Percentiles rank a stretch among this genome's conserved stretches.
These are phyloP conservation scores for Bretschneidera sinensis DNA, from an alignment of 345 rosid genomes.

Conservation along the genomic window DNA sequence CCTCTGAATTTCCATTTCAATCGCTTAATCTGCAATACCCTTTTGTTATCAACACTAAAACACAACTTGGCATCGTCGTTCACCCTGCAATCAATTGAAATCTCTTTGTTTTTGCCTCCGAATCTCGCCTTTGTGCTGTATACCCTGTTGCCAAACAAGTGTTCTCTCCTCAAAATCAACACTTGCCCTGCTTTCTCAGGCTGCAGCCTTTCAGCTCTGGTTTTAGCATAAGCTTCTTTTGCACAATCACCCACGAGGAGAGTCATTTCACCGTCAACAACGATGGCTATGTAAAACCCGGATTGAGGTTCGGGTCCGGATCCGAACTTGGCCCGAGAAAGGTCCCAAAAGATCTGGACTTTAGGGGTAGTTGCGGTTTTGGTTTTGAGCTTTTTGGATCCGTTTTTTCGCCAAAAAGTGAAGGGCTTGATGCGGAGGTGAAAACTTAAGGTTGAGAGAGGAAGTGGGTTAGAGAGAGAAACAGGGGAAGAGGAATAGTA, in stretches of 20 bases:
- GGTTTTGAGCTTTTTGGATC: conserved; percentile 45
- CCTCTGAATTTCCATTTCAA: conserved; percentile 95
- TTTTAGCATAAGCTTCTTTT: conserved; percentile 54
- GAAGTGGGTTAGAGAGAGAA: conserved; percentile 37
- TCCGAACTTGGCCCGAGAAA: conserved; percentile 70
- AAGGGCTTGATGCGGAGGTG: conserved; percentile 67
- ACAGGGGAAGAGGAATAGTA: conserved; percentile 29
- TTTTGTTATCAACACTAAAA: conserved; percentile 49
- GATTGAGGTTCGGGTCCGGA: conserved; percentile 80
- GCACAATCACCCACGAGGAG: conserved; percentile 73
- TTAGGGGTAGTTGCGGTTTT: conserved; percentile 12
- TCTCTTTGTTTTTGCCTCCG: conserved; percentile 68
- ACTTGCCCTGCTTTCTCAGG: conserved; percentile 36
- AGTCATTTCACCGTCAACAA: conserved; percentile 58
- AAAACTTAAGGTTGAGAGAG: conserved; percentile 52
- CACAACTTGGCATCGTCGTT: conserved; percentile 59
- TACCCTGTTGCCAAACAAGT: conserved; percentile 59
- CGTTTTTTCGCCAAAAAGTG: conserved; percentile 74
- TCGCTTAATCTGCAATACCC: conserved; percentile 64
- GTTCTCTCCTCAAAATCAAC: conserved; percentile 72
- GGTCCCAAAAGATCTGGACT: conserved; percentile 71
- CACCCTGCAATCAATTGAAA: conserved; percentile 59
- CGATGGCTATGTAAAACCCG: conserved; percentile 72
- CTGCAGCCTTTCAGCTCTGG: conserved; percentile 34
- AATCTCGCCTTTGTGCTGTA: conserved; percentile 60